Evolutionary conservation across 2,329 filamentous ascomycete genomes (phyloP).

Genomic region (Onygena corvina): DNA sequence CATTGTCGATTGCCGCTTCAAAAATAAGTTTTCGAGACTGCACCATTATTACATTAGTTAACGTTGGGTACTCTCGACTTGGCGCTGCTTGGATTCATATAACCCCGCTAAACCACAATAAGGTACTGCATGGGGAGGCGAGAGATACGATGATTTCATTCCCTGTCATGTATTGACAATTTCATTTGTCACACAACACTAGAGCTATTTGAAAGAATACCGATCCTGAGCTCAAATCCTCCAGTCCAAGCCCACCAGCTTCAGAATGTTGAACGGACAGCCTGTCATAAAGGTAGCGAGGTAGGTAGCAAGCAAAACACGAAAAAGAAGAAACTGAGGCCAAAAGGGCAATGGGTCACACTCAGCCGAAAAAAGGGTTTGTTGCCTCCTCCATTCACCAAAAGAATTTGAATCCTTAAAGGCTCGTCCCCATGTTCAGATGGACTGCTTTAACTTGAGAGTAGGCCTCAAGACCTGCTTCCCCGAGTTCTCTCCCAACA

Average conservation of each 20-base stretch:
- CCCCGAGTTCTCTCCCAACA: slow-evolving; percentile 50
- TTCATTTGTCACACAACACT: not conserved
- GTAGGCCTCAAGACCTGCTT: slow-evolving; percentile 50
- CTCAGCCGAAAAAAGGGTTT: not conserved
- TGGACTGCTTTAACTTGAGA: slow-evolving; percentile 46
- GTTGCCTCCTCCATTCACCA: not conserved
- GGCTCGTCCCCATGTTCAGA: slow-evolving; percentile 34
- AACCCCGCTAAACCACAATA: not conserved
- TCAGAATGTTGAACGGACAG: not conserved
- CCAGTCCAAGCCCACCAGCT: not conserved
- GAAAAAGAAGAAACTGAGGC: too few species aligned
- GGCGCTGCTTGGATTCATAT: not conserved
- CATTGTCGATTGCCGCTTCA: not conserved
- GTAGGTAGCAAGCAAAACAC: too few species aligned
- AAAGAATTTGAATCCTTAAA: slow-evolving; percentile 21
- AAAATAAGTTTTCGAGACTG: not conserved
- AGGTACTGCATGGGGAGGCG: not conserved
- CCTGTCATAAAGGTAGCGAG: not conserved
- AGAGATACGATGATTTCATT: not conserved
- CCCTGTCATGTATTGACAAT: not conserved
- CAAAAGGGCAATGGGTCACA: too few species aligned
- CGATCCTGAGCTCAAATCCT: not conserved
- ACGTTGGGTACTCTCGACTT: too few species aligned
- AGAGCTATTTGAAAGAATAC: slow-evolving; percentile 1
- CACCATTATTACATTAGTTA: too few species aligned